phyloP scores from a whole-genome alignment of 306 rosid genomes.

The Cicer chorassanicum region DNA sequence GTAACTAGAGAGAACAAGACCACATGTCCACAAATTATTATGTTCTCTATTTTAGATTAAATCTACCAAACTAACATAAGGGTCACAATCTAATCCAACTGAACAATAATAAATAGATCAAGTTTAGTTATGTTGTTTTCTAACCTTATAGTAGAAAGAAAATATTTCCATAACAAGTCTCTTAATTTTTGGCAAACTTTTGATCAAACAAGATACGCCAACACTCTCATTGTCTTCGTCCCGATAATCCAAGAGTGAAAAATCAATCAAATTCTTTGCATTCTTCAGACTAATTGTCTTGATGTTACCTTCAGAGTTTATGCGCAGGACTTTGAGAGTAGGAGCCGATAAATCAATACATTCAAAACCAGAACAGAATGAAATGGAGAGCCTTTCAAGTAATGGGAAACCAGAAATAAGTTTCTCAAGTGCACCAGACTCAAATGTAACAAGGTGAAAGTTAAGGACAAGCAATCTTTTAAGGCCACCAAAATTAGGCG shows the following conservation, averaged over 20 bases:
- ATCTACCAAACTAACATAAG: background rate
- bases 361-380: background rate
- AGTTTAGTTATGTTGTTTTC: background rate
- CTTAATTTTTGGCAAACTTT: background rate
- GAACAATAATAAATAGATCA: background rate
- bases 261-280: background rate
- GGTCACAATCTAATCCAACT: background rate
- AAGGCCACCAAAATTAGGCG: slow-evolving; percentile 17
- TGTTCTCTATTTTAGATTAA: background rate
- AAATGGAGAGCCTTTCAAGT: background rate
- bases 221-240: background rate
- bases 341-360: slow-evolving; percentile 23
- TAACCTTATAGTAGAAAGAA: slow-evolving; percentile 18
- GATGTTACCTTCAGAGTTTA: background rate
- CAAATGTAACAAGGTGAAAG: background rate
- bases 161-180: background rate
- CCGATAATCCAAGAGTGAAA: background rate
- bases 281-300: slow-evolving; percentile 27
- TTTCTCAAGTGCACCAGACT: background rate
- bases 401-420: slow-evolving; percentile 5
- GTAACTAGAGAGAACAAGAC: background rate
- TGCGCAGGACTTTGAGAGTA: background rate
- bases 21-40: background rate
- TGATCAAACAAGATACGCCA: background rate
- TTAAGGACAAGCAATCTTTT: background rate